Percentiles rank a stretch among this genome's conserved stretches.
These are phyloP conservation scores for Sporothrix schenckii DNA, from an alignment of 2,329 filamentous ascomycete species.

Conservation along the genomic window DNA sequence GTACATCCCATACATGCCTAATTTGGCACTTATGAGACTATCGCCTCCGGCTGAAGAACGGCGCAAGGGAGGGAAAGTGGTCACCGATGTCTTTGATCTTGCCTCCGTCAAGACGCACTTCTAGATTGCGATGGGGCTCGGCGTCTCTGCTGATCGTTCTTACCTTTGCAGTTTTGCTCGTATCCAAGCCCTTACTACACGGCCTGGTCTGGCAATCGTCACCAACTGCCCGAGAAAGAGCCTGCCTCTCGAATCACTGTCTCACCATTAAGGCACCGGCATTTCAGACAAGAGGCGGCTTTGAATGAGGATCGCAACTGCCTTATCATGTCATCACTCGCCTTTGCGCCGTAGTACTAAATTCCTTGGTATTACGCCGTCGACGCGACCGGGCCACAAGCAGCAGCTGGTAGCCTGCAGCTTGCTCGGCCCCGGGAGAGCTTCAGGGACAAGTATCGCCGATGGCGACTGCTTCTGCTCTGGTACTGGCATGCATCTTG, in stretches of 20 bases:
- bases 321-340: neutral
- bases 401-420: conserved; percentile 7
- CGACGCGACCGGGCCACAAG: conserved; percentile 11
- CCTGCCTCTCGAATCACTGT: conserved; percentile 27
- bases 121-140: conserved; percentile 20
- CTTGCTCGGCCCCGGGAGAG: neutral
- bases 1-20: neutral
- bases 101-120: conserved; percentile 2
- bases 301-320: neutral
- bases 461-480: neutral
- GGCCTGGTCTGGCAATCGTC: neutral
- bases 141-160: conserved; percentile 9
- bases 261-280: conserved; percentile 16
- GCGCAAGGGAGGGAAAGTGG: conserved; percentile 23
- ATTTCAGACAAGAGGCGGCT: conserved; percentile 22
- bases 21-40: conserved; percentile 12
- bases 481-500: conserved; percentile 8
- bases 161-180: neutral
- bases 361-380: neutral
- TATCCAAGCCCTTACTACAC: conserved; percentile 1
- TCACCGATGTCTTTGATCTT: conserved; percentile 11
- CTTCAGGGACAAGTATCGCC: neutral
- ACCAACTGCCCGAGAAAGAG: conserved; percentile 3
- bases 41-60: conserved; percentile 10
- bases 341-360: neutral